Evolutionary conservation across 2,329 filamentous ascomycete genomes (phyloP), one percentile per base, ranked within the genome.

Genomic region (Fusarium longipes): DNA sequence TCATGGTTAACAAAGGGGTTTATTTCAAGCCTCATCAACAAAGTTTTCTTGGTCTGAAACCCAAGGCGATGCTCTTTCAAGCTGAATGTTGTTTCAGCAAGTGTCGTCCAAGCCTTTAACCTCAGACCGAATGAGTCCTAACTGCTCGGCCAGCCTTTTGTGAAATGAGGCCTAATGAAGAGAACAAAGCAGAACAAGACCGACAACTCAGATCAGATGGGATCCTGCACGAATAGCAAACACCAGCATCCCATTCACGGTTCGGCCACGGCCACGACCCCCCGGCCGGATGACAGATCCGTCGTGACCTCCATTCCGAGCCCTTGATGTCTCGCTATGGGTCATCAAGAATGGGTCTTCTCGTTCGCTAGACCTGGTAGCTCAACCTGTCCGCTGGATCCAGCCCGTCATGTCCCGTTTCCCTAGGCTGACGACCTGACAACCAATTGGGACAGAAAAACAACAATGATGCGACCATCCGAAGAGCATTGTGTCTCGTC

Each of bases 301-400:
- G 71, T 59, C 68, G 59, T 62, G 54, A 60, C 68, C 64, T 68
- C 59, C 69, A 72, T 71, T 72, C 71, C 65, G 61, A 64, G 67
- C 57, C 67, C 57, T 70, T 63, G 59, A 63, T 71, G 67, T 72
- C 71, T 70, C 52, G 65, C 62, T 57, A 66, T 68, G 55, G 62
- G 27, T 57, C 59, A 63, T 63, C 62, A 48, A 68, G 55, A 61
- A 70, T 67, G 68, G 66, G 60, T 65, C 65, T 63, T 71, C 22
- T 71, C 57, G 52, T 58, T 72, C 68, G 68, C 70, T 70, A 73
- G 67, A 53, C 43, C 33, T 66, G 53, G 66, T 72, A 73, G 67
- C 63, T 73, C 70, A 70, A 73, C 71, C 70, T 73, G 70, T 50
- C 70, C 59, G 71, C 63, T 72, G 71, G 71, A 73, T 73, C 70